Evolutionary conservation across 768 basidiomycete species (phyloP), one percentile per base, ranked within the genome.

Genomic region (Tulasnella sp.): DNA sequence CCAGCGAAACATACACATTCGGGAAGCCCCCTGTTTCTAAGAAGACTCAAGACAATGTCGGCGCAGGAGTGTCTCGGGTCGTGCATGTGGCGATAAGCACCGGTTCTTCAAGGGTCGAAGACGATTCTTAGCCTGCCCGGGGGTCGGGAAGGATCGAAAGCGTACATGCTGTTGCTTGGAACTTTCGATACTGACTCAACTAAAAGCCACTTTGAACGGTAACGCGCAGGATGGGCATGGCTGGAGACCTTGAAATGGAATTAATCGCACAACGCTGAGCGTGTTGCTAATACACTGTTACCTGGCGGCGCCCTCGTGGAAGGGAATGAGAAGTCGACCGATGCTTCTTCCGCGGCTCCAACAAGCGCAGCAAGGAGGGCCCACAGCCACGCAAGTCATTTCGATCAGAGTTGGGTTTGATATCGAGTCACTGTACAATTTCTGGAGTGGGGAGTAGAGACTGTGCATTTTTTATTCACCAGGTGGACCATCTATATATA

Each of bases 401-500:
- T n/a, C 23, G 23, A 51, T n/a, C 23, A n/a, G 51, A 51, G 51
- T 23, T 48, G 5, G 44, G 44, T 44, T 18, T 44, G 44, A 20
- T 15, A 5, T 20, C 20, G 18, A 48, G 48, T 16, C 48, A 48
- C 15, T 6, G 20, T 7, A 51, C 11, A 13, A 51, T 6, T 11
- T 10, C 11, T 16, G 13, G 32, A 11, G 61, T 15, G 32, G 32
- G 44, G 44, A 13, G 44, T 44, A 67, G 61, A 16, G 61, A 67
- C 15, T 67, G 61, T 67, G 61, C 18, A 51, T 67, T 35, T 67
- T 67, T 67, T 35, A 67, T 67, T 67, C 61, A 67, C 61, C 26
- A 35, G 61, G 18, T 35, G 61, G 35, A 67, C 61, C 61, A 67
- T 35, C 61, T 67, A 67, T 67, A 67, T 67, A 67, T 67, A 67